phyloP scores from a whole-genome alignment of 2,329 filamentous ascomycete species.

The Tolypocladium ovalisporum region DNA sequence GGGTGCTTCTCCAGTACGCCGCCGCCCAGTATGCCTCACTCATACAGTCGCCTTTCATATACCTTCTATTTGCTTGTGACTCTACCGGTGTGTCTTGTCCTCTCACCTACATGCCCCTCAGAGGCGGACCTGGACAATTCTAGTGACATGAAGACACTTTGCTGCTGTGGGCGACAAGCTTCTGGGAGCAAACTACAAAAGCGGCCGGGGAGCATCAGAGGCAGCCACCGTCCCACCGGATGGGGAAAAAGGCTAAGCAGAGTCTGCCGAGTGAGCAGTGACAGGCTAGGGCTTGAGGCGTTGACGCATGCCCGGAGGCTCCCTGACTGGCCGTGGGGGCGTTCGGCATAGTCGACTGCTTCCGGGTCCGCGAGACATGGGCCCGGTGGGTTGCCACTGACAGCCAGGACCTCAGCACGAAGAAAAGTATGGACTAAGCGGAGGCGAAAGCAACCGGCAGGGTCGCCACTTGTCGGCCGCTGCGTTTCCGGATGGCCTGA shows the following conservation, averaged over 20 bases:
- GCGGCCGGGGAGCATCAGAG: background rate
- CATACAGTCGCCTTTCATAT: background rate
- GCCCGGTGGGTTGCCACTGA: background rate
- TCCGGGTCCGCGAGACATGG: background rate
- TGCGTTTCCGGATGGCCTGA: background rate
- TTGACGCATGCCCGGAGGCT: background rate
- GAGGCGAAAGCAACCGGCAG: background rate
- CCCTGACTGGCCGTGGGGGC: background rate
- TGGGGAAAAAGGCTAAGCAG: background rate
- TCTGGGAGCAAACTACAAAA: background rate
- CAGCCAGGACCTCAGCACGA: background rate
- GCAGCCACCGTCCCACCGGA: conserved; percentile 1
- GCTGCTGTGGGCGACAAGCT: background rate
- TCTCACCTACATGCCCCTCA: background rate
- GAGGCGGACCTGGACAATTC: background rate
- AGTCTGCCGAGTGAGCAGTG: background rate
- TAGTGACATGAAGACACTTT: background rate
- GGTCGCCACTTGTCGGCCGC: background rate
- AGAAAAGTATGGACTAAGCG: background rate
- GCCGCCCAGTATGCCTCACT: background rate
- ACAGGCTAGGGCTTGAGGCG: background rate
- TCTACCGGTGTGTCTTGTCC: background rate
- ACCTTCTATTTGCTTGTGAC: background rate
- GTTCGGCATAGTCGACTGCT: background rate
- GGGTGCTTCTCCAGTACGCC: background rate